Evolutionary conservation across 2,329 filamentous ascomycete species (phyloP).

Genomic region (Cladophialophora carrionii): DNA sequence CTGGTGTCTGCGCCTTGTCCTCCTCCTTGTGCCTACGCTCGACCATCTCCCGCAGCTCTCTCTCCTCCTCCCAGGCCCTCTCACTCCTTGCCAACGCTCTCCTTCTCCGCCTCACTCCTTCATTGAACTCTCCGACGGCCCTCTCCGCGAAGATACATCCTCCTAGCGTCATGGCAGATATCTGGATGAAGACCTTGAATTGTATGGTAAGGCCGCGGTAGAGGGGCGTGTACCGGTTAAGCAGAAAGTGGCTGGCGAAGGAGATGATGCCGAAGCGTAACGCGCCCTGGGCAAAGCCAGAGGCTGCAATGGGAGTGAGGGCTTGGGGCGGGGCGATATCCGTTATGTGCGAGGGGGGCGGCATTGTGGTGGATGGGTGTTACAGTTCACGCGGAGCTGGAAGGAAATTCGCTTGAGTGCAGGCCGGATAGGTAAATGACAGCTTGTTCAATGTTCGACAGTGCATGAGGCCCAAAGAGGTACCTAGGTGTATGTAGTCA

Average conservation of each 20-base stretch:
- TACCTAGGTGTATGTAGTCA: too few species aligned
- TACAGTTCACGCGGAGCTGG: neutral
- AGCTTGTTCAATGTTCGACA: neutral
- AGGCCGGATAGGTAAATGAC: too few species aligned
- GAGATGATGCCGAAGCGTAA: slow-evolving; percentile 52
- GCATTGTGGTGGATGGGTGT: slow-evolving; percentile 42
- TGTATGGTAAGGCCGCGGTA: slow-evolving; percentile 55
- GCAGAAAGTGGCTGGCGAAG: slow-evolving; percentile 52
- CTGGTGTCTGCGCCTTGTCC: neutral
- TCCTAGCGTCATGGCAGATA: slow-evolving; percentile 53
- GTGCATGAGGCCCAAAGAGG: neutral
- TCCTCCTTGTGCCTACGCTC: slow-evolving; percentile 39
- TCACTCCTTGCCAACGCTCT: slow-evolving; percentile 41
- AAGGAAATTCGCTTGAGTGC: too few species aligned
- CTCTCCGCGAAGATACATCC: slow-evolving; percentile 55
- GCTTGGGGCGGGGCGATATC: slow-evolving; percentile 49
- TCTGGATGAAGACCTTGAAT: slow-evolving; percentile 56
- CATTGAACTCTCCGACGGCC: slow-evolving; percentile 52
- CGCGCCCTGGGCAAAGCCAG: slow-evolving; percentile 50
- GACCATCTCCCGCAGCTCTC: slow-evolving; percentile 43
- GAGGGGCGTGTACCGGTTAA: slow-evolving; percentile 47
- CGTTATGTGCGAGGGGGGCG: slow-evolving; percentile 47
- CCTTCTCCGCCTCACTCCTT: slow-evolving; percentile 47
- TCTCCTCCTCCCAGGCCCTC: slow-evolving; percentile 39
- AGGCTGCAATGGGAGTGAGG: slow-evolving; percentile 47